These are phyloP conservation scores for Aspergillus ruber DNA, from an alignment of 2,329 filamentous ascomycete genomes.

Conservation along the genomic window DNA sequence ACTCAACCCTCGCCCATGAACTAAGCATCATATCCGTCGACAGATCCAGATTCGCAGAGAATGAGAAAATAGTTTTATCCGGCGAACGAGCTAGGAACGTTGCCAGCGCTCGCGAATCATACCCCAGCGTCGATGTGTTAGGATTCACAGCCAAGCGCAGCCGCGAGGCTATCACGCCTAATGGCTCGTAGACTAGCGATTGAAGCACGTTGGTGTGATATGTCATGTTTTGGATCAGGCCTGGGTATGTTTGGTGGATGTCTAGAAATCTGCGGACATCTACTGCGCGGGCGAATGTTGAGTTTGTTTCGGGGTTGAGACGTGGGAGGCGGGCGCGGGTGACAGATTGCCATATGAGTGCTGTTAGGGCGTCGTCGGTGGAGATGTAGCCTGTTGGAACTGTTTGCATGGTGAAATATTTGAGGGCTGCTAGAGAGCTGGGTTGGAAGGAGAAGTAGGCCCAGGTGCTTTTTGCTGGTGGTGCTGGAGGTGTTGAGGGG, in stretches of 20 bases:
- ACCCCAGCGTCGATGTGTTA: constrained; percentile 24
- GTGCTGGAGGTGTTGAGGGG: constrained; percentile 13
- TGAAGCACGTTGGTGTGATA: constrained; percentile 30
- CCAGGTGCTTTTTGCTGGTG: constrained; percentile 34
- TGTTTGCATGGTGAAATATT: constrained; percentile 26
- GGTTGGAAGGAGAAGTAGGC: constrained; percentile 41
- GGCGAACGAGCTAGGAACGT: constrained; percentile 30
- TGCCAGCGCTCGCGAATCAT: constrained; percentile 36
- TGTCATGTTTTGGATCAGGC: constrained; percentile 44
- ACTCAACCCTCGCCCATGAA: constrained; percentile 48
- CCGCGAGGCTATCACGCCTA: constrained; percentile 32
- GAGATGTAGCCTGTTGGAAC: constrained; percentile 35
- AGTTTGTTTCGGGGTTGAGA: constrained; percentile 14
- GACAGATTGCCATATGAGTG: constrained; percentile 47
- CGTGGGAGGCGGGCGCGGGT: constrained; percentile 36
- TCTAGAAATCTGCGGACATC: constrained; percentile 41
- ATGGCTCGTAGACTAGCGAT: constrained; percentile 20
- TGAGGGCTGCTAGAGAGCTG: constrained; percentile 35
- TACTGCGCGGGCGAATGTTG: constrained; percentile 44
- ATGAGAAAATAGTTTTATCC: constrained; percentile 30
- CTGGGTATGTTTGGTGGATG: constrained; percentile 43
- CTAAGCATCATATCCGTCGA: constrained; percentile 46
- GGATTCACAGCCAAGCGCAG: constrained; percentile 36
- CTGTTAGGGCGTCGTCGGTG: constrained; percentile 49
- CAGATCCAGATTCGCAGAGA: constrained; percentile 25